These are phyloP conservation scores for Trichoderma asperelloides DNA, from an alignment of 495 filamentous ascomycete genomes.

Conservation along the genomic window DNA sequence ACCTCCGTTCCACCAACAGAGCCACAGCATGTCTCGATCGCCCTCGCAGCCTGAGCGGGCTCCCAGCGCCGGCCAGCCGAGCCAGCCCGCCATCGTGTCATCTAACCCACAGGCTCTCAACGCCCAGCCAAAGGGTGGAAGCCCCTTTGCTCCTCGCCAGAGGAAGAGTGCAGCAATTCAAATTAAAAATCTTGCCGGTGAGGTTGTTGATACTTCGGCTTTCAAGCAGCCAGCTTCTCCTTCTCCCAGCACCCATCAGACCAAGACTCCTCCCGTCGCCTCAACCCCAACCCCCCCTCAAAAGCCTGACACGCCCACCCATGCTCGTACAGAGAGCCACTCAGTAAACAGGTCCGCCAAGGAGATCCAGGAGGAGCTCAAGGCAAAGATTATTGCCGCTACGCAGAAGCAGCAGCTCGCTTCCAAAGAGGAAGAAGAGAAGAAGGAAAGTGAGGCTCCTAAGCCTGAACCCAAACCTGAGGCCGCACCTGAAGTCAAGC, in stretches of 20 bases:
- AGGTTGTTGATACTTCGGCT: slow-evolving; percentile 36
- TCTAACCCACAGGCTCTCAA: slow-evolving; percentile 43
- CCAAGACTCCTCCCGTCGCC: slow-evolving; percentile 44
- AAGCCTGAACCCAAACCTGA: slow-evolving; percentile 34
- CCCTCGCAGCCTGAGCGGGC: slow-evolving; percentile 74
- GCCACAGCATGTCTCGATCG: slow-evolving; percentile 63
- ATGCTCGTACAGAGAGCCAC: slow-evolving; percentile 38
- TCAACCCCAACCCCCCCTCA: slow-evolving; percentile 43
- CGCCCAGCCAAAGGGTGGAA: slow-evolving; percentile 52
- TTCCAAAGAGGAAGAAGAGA: slow-evolving; percentile 34
- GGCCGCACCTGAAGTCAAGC: slow-evolving; percentile 36
- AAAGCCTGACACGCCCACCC: slow-evolving; percentile 32
- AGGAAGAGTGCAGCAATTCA: slow-evolving; percentile 61
- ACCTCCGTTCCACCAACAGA: slow-evolving; percentile 43
- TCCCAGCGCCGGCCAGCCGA: slow-evolving; percentile 65
- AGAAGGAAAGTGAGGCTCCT: slow-evolving; percentile 18
- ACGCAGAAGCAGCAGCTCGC: slow-evolving; percentile 9
- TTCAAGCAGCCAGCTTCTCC: slow-evolving; percentile 36
- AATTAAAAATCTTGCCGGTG: slow-evolving; percentile 72
- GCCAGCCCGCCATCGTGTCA: slow-evolving; percentile 36
- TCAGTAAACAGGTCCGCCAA: slow-evolving; percentile 36
- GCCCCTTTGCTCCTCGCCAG: slow-evolving; percentile 37
- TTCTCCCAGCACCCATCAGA: slow-evolving; percentile 37
- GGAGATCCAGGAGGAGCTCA: slow-evolving; percentile 43
- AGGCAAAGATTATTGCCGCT: slow-evolving; percentile 50